phyloP scores from a whole-genome alignment of 2,329 filamentous ascomycete species.

The Coniochaeta prunicola region DNA sequence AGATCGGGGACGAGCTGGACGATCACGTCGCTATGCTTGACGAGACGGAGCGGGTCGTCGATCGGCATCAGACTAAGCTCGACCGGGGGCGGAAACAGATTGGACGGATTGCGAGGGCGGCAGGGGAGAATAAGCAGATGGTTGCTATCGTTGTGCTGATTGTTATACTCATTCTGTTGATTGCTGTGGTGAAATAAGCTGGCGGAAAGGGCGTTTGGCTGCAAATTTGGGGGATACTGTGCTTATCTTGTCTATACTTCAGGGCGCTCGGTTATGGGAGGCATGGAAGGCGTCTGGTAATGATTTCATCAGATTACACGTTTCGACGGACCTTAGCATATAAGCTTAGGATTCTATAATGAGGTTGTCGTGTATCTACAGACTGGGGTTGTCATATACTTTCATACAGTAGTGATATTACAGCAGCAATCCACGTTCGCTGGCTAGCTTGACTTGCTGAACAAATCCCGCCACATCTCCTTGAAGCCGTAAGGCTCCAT shows the following conservation, averaged over 20 bases:
- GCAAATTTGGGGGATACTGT: not conserved
- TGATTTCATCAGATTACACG: not conserved
- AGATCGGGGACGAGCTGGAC: constrained; percentile 94
- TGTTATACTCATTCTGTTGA: constrained; percentile 72
- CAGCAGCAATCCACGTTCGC: not conserved
- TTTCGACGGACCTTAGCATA: not conserved
- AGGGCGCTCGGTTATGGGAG: not conserved
- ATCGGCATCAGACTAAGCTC: constrained; percentile 71
- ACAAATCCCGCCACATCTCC: constrained; percentile 86
- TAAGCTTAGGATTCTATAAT: not conserved
- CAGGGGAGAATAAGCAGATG: constrained; percentile 83
- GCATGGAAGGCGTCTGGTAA: not conserved
- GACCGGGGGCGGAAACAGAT: constrained; percentile 68
- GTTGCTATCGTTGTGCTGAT: constrained; percentile 75
- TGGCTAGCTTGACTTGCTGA: not conserved
- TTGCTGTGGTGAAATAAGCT: constrained; percentile 70
- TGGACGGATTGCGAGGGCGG: constrained; percentile 63
- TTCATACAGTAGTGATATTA: not conserved
- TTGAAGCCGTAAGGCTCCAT: constrained; percentile 75
- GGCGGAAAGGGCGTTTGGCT: not conserved
- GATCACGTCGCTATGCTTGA: constrained; percentile 83
- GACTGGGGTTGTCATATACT: not conserved
- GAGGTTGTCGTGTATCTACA: not conserved
- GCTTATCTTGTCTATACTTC: not conserved
- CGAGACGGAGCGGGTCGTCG: constrained; percentile 76